Percentiles rank a stretch among this genome's conserved stretches.
phyloP scores from a whole-genome alignment of 768 basidiomycete genomes.

The Phaffia tasmanica region DNA sequence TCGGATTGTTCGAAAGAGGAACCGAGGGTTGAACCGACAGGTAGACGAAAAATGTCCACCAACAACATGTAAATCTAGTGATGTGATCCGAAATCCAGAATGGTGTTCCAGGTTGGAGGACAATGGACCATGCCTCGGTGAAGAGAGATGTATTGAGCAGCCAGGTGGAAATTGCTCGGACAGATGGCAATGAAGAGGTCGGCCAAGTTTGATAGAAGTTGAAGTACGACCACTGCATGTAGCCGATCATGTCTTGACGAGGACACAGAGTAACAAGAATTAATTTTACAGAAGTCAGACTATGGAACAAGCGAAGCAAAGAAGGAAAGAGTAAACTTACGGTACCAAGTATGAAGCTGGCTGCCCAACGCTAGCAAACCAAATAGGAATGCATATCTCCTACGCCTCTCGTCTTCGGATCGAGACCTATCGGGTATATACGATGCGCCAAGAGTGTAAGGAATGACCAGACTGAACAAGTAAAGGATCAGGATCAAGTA shows the following conservation, averaged over 20 bases:
- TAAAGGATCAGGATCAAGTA: conserved; percentile 38
- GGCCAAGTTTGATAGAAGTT: conserved; percentile 39
- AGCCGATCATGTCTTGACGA: conserved; percentile 44
- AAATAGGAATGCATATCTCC: conserved; percentile 34
- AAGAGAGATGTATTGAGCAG: conserved; percentile 49
- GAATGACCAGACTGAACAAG: conserved; percentile 35
- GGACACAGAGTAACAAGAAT: neutral
- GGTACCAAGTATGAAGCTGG: conserved; percentile 45
- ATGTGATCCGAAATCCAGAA: conserved; percentile 15
- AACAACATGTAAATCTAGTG: conserved; percentile 13
- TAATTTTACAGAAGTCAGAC: neutral
- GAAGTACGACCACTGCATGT: conserved; percentile 50
- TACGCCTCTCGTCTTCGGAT: conserved; percentile 25
- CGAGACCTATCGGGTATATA: neutral
- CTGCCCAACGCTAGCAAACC: conserved; percentile 40
- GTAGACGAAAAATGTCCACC: conserved; percentile 14
- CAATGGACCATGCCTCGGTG: conserved; percentile 48
- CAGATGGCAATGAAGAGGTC: conserved; percentile 12
- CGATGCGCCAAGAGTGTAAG: conserved; percentile 25
- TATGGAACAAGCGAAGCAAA: neutral
- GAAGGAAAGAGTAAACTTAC: conserved; percentile 37
- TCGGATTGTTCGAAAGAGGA: neutral
- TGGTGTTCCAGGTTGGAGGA: conserved; percentile 38
- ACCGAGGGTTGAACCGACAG: neutral
- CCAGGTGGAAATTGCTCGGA: conserved; percentile 46